Base-by-base conservation (phyloP, 306 rosid genomes). In the Fragaria vesca region DNA sequence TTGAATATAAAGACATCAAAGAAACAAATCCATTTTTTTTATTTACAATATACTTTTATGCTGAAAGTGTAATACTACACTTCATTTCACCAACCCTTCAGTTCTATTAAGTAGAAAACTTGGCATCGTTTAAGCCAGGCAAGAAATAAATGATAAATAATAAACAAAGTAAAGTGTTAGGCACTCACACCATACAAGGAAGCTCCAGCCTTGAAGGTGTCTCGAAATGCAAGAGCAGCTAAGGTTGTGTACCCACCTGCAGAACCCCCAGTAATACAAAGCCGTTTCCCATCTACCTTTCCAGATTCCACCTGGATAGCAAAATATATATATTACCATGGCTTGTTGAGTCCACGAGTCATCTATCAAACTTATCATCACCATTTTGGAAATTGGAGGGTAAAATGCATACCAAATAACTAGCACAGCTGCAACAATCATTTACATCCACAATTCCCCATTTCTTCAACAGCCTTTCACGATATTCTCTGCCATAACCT, bases 161-260 rank as follows among this genome's bases (percentile, higher is more conserved):
- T 43, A 69, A 74, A 77, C 63, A 0, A 66, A 75, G 40, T 75
- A 63, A 50, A 66, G 36, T 69, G 72, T 74, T 52, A 74, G 81
- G 77, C 57, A 91, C 99, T 89, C 80, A 93, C 99, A 38, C 99
- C 99, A 78, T 26, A 85, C 86, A 96, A 87, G 76, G 99, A 95
- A 85, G 98, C 92, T 43, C 99, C 99, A 0, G 98, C 98, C 82
- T 88, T 86, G 74, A 95, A 93, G 17, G 89, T 87, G 3, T 92
- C 84, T 79, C 81, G 84, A 66, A 95, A 95, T 73, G 96, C 97
- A 71, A 95, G 96, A 62, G 93, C 86, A 54, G 99, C 99, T 79
- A 95, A 90, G 85, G 98, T 95, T 51, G 99, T 93, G 82, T 95
- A 95, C 18, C 99, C 99, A 85, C 99, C 98, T 66, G 99, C 97